phyloP scores from a whole-genome alignment of 306 rosid genomes.

The Malus sieversii region DNA sequence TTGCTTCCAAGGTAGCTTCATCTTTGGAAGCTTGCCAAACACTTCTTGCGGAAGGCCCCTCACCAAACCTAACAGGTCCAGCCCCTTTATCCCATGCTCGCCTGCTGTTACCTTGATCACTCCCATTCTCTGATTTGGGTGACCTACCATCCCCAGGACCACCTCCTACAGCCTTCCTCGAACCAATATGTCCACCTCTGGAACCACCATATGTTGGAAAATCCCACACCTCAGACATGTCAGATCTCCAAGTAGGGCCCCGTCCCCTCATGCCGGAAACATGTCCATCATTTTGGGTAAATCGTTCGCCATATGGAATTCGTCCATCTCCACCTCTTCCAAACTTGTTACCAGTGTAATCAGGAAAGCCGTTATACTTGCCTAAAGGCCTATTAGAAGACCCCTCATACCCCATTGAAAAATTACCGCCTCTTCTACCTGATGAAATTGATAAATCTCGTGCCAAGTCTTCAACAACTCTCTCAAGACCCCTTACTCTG shows the following conservation, averaged over 20 bases:
- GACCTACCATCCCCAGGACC: constrained; percentile 68
- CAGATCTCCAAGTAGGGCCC: constrained; percentile 81
- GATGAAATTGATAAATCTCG: constrained; percentile 81
- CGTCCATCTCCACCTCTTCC: constrained; percentile 84
- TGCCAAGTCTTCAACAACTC: constrained; percentile 96
- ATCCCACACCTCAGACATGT: constrained; percentile 69
- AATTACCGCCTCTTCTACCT: constrained; percentile 68
- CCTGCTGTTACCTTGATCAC: constrained; percentile 72
- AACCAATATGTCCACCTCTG: constrained; percentile 69
- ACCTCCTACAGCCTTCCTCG: constrained; percentile 66
- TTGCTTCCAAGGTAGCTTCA: constrained; percentile 96
- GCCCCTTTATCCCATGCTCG: constrained; percentile 88
- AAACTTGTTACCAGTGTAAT: constrained; percentile 62
- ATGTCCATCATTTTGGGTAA: constrained; percentile 68
- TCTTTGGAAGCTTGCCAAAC: constrained; percentile 99
- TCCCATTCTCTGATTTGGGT: constrained; percentile 68
- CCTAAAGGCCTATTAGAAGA: constrained; percentile 58
- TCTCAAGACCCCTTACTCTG: constrained; percentile 94
- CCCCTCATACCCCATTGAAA: constrained; percentile 70
- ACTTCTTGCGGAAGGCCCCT: constrained; percentile 99
- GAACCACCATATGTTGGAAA: constrained; percentile 59
- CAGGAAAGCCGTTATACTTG: constrained; percentile 74
- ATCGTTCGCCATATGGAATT: constrained; percentile 60
- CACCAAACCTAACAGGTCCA: constrained; percentile 73
- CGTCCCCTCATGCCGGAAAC: constrained; percentile 68